Evolutionary conservation across 805 yeast genomes (phyloP).

Genomic region (Candida ulmi): DNA sequence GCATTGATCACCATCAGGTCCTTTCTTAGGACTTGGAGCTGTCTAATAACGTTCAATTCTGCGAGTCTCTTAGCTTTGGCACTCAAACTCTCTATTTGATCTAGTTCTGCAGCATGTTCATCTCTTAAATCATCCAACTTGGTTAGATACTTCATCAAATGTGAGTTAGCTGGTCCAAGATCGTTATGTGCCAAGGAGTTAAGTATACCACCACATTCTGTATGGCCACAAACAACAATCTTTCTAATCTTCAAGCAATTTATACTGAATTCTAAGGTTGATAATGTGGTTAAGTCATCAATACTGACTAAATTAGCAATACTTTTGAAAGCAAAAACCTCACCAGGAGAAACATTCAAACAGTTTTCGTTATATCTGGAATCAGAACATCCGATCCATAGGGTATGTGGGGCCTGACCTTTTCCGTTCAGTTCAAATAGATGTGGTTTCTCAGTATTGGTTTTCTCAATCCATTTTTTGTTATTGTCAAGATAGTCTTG

Average conservation of each 20-base stretch:
- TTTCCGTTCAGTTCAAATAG: constrained; percentile 44
- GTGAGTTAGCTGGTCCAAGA: constrained; percentile 49
- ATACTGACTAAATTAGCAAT: constrained; percentile 72
- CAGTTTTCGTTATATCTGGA: constrained; percentile 82
- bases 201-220: constrained; percentile 92
- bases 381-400: constrained; percentile 94
- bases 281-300: constrained; percentile 66
- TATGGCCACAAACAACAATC: constrained; percentile 87
- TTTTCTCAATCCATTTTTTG: constrained; percentile 36
- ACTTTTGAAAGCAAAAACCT: constrained; percentile 81
- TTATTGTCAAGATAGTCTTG: constrained; percentile 46
- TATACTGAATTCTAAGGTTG: constrained; percentile 84
- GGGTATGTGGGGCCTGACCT: constrained; percentile 89
- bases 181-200: constrained; percentile 64
- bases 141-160: constrained; percentile 41
- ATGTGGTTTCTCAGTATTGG: constrained; percentile 20
- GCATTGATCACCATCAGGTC: constrained; percentile 59
- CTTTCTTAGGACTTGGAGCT: constrained; percentile 59
- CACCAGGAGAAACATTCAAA: constrained; percentile 81
- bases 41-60: constrained; percentile 70
- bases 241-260: constrained; percentile 77
- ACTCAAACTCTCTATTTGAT: constrained; percentile 42
- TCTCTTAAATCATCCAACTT: constrained; percentile 66
- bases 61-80: constrained; percentile 57
- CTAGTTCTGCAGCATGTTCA: constrained; percentile 45